Evolutionary conservation across 148 eudicot species (phyloP), one percentile per base, ranked within the genome.

Genomic region (Polygonum aviculare): DNA sequence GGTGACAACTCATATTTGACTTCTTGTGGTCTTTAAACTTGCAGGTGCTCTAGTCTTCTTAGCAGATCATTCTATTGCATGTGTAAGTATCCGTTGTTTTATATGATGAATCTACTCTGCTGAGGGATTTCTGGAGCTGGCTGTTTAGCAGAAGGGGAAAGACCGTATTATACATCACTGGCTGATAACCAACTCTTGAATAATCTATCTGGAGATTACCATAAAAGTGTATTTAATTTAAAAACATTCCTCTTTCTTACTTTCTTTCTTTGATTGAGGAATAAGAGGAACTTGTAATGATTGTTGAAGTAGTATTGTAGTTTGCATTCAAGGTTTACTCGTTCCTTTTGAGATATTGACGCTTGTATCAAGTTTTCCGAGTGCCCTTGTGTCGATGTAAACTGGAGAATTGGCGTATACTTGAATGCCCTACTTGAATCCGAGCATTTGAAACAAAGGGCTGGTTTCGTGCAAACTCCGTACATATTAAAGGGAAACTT

Each of bases 11-110:
- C 72, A 67, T 5, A 35, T 67, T 15, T 67, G 45, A 67, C 72
- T 35, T 1, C n/a, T 67, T 63, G 15, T 67, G 72, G 44, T 67
- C 44, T 67, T 36, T 36, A 5, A 38, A 35, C 14, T 35, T 67
- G 72, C 72, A 67, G 72, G 72, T 67, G 6, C 21, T 67, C 44
- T 26, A 38, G 44, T 67, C 72, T 15, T 21, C 44, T 15, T 36
- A 60, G 38, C 19, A 36, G 44, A 67, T 35, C 21, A 67, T 38
- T 67, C 9, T 15, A 67, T 67, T 67, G 72, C 72, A 35, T 67
- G 45, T 35, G 72, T 67, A 67, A 67, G 72, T 67, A 67, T 36
- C 69, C 38, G 36, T 60, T 60, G 69, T 60, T 60, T 60, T 60
- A 26, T 16, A 31, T 60, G 11, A 60, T 26, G 69, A 60, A 60